Evolutionary conservation across 495 filamentous ascomycete species (phyloP).

Genomic region (Tuber magnatum): DNA sequence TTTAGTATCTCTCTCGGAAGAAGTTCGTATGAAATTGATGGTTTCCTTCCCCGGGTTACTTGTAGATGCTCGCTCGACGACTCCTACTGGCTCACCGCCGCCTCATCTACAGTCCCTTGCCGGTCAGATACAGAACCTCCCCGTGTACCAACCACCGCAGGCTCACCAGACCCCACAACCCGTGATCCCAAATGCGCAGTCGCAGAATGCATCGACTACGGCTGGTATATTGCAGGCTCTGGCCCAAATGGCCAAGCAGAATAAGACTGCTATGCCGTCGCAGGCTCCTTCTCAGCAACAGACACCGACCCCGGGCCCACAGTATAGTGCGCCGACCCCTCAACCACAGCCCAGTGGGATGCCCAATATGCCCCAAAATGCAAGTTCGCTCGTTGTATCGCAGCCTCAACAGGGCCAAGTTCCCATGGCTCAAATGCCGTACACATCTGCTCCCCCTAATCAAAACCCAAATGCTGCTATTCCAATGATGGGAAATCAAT

Average conservation of each 20-base stretch:
- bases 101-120: conserved; percentile 47
- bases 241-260: conserved; percentile 78
- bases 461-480: conserved; percentile 35
- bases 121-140: conserved; percentile 43
- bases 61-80: conserved; percentile 61
- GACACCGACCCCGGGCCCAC: conserved; percentile 46
- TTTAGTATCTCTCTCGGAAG: conserved; percentile 24
- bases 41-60: conserved; percentile 31
- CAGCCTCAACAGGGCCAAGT: conserved; percentile 26
- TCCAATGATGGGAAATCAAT: conserved; percentile 33
- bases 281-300: conserved; percentile 48
- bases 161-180: conserved; percentile 31
- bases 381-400: conserved; percentile 30
- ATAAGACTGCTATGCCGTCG: conserved; percentile 55
- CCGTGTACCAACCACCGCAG: conserved; percentile 40
- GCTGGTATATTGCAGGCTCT: conserved; percentile 72
- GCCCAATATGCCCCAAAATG: conserved; percentile 28
- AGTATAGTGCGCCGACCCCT: conserved; percentile 33
- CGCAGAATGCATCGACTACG: conserved; percentile 49
- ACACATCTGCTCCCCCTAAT: conserved; percentile 43
- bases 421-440: conserved; percentile 27
- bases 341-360: conserved; percentile 33
- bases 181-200: conserved; percentile 40
- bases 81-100: conserved; percentile 71
- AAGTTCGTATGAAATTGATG: conserved; percentile 38